These are phyloP conservation scores for Odontarrhena argentea DNA, from an alignment of 345 rosid genomes.

Conservation along the genomic window DNA sequence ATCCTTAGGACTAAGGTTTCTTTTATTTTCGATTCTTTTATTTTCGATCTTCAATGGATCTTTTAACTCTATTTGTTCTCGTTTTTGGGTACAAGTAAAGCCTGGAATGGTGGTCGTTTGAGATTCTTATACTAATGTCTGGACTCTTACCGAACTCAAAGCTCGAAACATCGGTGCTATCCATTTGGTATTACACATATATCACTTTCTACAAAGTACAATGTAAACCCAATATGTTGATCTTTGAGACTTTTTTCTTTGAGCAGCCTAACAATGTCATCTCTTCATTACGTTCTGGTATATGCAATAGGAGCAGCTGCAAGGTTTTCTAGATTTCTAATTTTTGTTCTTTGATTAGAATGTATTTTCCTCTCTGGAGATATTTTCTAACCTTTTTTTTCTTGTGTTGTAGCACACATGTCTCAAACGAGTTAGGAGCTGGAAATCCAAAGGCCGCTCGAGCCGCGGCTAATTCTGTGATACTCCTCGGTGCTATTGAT, in stretches of 20 bases:
- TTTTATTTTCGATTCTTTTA: too few species aligned
- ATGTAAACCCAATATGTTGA: constrained; percentile 16
- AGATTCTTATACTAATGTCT: constrained; percentile 50
- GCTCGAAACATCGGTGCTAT: constrained; percentile 61
- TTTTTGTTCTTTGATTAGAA: neutral
- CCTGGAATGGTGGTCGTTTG: constrained; percentile 63
- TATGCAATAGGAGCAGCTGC: constrained; percentile 57
- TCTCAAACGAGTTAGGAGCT: constrained; percentile 59
- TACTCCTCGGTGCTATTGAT: constrained; percentile 38
- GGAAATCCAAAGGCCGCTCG: constrained; percentile 50
- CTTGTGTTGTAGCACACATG: constrained; percentile 44
- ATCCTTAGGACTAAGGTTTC: constrained; percentile 4
- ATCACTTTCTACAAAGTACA: neutral
- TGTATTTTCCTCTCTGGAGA: neutral
- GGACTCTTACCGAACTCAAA: constrained; percentile 41
- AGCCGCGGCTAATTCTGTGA: constrained; percentile 36
- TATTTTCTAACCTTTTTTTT: neutral
- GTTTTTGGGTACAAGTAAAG: constrained; percentile 33
- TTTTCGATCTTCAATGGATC: neutral
- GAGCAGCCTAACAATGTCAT: constrained; percentile 47
- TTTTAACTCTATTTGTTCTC: neutral
- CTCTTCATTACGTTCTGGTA: constrained; percentile 49
- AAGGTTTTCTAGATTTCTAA: constrained; percentile 41
- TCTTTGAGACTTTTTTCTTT: neutral
- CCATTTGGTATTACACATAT: constrained; percentile 48